These are phyloP conservation scores for Aspergillus quadrilineatus DNA, from an alignment of 2,329 filamentous ascomycete species.

Conservation along the genomic window DNA sequence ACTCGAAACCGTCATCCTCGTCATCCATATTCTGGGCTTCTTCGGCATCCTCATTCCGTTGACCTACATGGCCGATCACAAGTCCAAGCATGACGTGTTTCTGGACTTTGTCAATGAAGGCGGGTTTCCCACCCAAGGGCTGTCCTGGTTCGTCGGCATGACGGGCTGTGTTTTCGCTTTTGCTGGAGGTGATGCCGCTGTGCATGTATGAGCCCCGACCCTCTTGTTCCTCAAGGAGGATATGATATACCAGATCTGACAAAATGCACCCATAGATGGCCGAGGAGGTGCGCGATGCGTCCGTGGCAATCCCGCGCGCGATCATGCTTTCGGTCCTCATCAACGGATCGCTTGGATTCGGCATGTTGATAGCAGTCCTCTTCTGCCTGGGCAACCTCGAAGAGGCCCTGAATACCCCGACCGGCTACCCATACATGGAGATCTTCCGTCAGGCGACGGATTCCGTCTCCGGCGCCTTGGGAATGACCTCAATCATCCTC, in stretches of 20 bases:
- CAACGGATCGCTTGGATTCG: constrained; percentile 40
- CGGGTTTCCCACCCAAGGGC: constrained; percentile 40
- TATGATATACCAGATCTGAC: too few species aligned
- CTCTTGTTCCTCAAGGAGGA: constrained; percentile 9
- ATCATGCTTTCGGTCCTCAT: constrained; percentile 39
- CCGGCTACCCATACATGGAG: constrained; percentile 39
- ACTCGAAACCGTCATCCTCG: constrained; percentile 50
- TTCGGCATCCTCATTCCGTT: constrained; percentile 54
- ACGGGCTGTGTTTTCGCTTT: constrained; percentile 43
- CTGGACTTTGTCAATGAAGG: constrained; percentile 50
- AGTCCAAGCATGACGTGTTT: constrained; percentile 42
- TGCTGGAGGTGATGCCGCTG: constrained; percentile 38
- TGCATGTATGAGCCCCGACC: constrained; percentile 29
- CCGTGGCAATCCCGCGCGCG: constrained; percentile 35
- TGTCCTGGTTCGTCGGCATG: constrained; percentile 9
- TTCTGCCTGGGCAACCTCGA: constrained; percentile 41
- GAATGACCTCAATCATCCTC: constrained; percentile 29
- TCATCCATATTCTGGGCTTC: constrained; percentile 53
- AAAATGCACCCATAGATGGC: constrained; percentile 23
- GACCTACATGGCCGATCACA: constrained; percentile 41
- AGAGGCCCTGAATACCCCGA: constrained; percentile 25
- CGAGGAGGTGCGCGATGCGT: constrained; percentile 44
- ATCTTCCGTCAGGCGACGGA: constrained; percentile 36
- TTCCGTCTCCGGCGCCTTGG: constrained; percentile 27
- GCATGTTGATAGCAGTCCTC: constrained; percentile 40